These are phyloP conservation scores for Cercospora beticola DNA, from an alignment of 2,329 filamentous ascomycete species.

Conservation along the genomic window DNA sequence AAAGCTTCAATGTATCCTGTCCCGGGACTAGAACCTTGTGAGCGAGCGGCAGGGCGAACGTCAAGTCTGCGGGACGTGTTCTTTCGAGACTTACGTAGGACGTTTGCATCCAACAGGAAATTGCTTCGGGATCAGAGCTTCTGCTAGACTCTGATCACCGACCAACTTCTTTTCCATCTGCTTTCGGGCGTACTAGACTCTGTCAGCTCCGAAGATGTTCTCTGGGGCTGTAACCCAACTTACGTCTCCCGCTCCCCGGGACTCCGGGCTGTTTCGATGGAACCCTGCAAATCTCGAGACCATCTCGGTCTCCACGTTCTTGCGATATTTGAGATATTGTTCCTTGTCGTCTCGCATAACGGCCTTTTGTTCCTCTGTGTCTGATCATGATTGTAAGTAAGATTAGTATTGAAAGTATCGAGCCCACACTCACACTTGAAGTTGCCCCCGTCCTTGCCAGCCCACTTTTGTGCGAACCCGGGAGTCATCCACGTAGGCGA, in stretches of 20 bases:
- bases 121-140: slow-evolving; percentile 49
- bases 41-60: neutral
- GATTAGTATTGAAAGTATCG: neutral
- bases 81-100: slow-evolving; percentile 57
- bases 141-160: slow-evolving; percentile 56
- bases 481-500: slow-evolving; percentile 37
- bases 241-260: neutral
- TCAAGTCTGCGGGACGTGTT: slow-evolving; percentile 42
- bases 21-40: neutral
- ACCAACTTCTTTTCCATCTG: slow-evolving; percentile 56
- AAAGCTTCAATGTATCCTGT: neutral
- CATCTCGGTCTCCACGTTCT: neutral
- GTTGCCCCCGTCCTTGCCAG: slow-evolving; percentile 46
- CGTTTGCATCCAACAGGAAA: slow-evolving; percentile 49
- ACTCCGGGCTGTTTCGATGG: neutral
- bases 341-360: neutral
- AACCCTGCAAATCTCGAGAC: neutral
- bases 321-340: neutral
- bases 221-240: neutral
- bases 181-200: slow-evolving; percentile 50
- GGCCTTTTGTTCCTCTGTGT: neutral
- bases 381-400: neutral
- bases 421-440: slow-evolving; percentile 46
- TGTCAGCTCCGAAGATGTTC: neutral
- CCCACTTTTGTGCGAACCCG: slow-evolving; percentile 44